A percentile compares a stretch with the other conserved stretches of the same genome.
These are phyloP conservation scores for Ophiostoma tasmaniense DNA, from an alignment of 2,329 filamentous ascomycete genomes.

Conservation along the genomic window DNA sequence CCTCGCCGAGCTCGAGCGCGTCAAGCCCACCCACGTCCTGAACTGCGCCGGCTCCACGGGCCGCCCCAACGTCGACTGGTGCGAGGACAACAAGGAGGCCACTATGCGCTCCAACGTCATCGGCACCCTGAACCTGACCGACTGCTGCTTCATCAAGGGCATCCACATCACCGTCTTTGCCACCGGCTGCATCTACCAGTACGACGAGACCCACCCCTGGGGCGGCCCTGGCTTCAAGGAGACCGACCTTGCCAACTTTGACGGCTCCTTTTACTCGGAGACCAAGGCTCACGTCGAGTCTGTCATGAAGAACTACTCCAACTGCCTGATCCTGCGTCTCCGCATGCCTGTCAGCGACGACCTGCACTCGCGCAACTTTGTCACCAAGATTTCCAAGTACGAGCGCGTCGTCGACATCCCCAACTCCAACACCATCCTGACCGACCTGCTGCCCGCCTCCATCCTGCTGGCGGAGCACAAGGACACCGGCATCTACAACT, in stretches of 20 bases:
- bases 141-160: conserved; percentile 49
- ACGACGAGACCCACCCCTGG: conserved; percentile 52
- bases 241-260: conserved; percentile 56
- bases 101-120: conserved; percentile 61
- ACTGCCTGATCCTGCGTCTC: conserved; percentile 55
- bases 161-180: conserved; percentile 59
- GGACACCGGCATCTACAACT: conserved; percentile 60
- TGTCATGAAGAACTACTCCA: conserved; percentile 53
- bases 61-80: conserved; percentile 62
- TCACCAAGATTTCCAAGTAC: conserved; percentile 61
- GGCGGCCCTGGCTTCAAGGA: conserved; percentile 53
- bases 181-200: conserved; percentile 60
- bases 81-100: conserved; percentile 59
- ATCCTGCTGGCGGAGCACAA: conserved; percentile 95
- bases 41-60: conserved; percentile 60
- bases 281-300: conserved; percentile 59
- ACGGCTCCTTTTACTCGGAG: conserved; percentile 58
- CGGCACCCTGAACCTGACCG: conserved; percentile 54
- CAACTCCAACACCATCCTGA: conserved; percentile 59
- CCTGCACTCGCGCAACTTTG: conserved; percentile 57
- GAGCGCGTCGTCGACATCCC: conserved; percentile 58
- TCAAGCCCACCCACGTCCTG: conserved; percentile 58
- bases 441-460: conserved; percentile 54
- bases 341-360: conserved; percentile 64
- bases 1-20: conserved; percentile 44